phyloP scores from a whole-genome alignment of 768 basidiomycete genomes.

The Mycena galopus region DNA sequence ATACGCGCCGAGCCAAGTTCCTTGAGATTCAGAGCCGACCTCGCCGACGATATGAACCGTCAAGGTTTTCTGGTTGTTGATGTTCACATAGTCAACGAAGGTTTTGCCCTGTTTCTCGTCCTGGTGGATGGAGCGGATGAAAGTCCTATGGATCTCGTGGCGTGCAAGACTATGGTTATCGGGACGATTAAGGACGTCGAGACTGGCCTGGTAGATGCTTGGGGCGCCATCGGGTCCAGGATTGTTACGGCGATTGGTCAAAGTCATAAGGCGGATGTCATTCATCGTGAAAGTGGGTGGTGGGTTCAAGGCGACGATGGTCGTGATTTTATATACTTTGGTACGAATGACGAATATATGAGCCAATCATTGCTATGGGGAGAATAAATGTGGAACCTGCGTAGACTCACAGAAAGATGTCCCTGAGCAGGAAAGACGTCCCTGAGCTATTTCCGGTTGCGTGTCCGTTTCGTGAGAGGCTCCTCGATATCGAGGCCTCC shows the following conservation, averaged over 20 bases:
- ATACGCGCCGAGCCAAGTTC: neutral
- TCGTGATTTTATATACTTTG: neutral
- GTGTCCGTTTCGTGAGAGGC: neutral
- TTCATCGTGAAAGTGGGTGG: neutral
- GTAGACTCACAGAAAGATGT: neutral
- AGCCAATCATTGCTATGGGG: neutral
- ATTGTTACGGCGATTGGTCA: neutral
- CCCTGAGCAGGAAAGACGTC: neutral
- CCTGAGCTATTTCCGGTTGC: neutral
- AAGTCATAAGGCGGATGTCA: neutral
- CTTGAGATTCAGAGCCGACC: neutral
- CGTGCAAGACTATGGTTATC: neutral
- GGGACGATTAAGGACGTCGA: neutral
- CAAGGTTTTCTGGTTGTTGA: neutral
- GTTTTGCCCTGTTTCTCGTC: neutral
- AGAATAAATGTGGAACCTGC: neutral
- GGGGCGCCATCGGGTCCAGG: neutral
- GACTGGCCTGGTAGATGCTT: neutral
- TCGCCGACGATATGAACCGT: neutral
- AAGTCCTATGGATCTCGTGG: neutral
- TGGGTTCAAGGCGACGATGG: neutral
- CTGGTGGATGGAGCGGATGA: neutral
- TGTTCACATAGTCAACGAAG: neutral
- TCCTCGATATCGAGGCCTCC: neutral
- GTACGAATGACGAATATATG: neutral